Base-by-base conservation (phyloP, 805 yeast genomes). In the Maudiozyma saulgeensis region DNA sequence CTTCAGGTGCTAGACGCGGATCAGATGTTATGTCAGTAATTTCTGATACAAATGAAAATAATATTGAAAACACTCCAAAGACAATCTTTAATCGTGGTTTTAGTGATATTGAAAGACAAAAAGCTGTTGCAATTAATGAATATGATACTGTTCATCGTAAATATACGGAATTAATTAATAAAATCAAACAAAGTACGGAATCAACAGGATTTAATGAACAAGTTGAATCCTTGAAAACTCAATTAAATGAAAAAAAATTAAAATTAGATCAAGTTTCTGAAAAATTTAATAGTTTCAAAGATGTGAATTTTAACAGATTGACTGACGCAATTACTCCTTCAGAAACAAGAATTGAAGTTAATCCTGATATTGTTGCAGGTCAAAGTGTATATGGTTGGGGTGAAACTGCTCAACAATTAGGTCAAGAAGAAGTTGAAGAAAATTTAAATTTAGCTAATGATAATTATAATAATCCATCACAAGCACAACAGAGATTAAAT, bases 351-450 rank as follows among this genome's bases (percentile, higher is more conserved):
- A 2, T n/a, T 6, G 16, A 21, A 41, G 19, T 35, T 11, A 25
- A 32, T 19, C 21, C 44, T 5, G 66, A 59, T 35, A 67, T 68
- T 21, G 61, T 59, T 18, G 71, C 76, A 3, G 63, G 62, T 45
- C 54, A 60, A 5, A 59, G 73, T 3, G 62, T 74, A 3, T 60
- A 58, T 23, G 79, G 79, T 1, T 75, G 77, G 74, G 77, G 79
- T 35, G 76, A 73, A 45, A 62, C 68, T 44, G 78, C 78, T 4
- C 58, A 61, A 19, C 66, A 64, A 28, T 63, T 70, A 48, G 70
- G 72, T 15, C 55, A 60, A 32, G 74, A 71, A 28, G 68, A 68
- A 48, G 56, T 64, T 21, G 66, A 66, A 18, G 64, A 63, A 28
- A 51, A 51, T 39, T 43, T 56, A 42, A 35, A 31, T 6, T n/a